Base-by-base conservation (phyloP, 306 rosid species). In the Mimosa pudica region DNA sequence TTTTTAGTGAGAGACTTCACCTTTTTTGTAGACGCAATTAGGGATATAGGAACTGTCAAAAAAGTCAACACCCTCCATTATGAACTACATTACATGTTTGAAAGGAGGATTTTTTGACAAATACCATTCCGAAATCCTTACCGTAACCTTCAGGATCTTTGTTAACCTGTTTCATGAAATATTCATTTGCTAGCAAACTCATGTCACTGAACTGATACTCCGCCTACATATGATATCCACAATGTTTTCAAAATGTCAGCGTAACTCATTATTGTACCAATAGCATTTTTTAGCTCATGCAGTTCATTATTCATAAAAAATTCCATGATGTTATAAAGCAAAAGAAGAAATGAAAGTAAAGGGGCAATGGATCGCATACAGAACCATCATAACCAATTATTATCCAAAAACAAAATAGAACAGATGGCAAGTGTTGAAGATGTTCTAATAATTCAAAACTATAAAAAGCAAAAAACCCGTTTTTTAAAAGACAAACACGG, bases 71-170 rank as follows among this genome's bases (percentile, higher is more conserved):
- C 6, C 72, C 44, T 46, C 77, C 35, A 81, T 68, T 18, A 68
- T 47, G 6, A 52, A 82, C 32, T 77, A 62, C 30, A 24, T 74
- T 64, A 24, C 48, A 46, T 24, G 33, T 0, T 67, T 17, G 45
- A 63, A 82, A 33, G 42, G 32, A 69, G 33, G 10, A 32, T 44
- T 30, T 81, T 81, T 6, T 41, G 57, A 70, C 49, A 45, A 81
- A 69, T 18, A 65, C 38, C 41, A 13, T 75, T 68, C 17, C 61
- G 49, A 47, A 73, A 71, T 62, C 75, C 88, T 86, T 86, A 95
- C 99, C 98, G 74, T 84, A 93, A 55, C 98, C 98, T 85, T 95
- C 98, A 54, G 98, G 98, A 83, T 95, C 99, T 85, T 88, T 95
- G 79, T 89, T 85, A 7, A 86, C 80, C 85, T 95, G 97, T 80